Base-by-base conservation (phyloP, 768 basidiomycete species). In the Suillus subalutaceus region DNA sequence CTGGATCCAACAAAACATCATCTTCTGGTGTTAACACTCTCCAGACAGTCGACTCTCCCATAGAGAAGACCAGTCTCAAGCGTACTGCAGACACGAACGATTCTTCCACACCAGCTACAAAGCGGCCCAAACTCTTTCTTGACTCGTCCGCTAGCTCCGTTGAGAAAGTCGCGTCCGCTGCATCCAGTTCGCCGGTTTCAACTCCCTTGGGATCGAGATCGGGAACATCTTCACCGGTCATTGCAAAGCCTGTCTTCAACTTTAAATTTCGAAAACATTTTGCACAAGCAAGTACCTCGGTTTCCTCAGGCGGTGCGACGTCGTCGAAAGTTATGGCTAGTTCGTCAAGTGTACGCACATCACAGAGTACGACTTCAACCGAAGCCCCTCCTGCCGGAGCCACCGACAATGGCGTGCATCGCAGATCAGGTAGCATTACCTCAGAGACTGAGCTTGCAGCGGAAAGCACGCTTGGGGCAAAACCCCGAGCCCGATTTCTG, bases 401-500 rank as follows among this genome's bases (percentile, higher is more conserved):
- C 16, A 43, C 6, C 12, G 59, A 30, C 41, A 6, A 6, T 43
- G 30, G 26, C 18, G 1, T 6, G 30, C 26, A 4, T 60, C 41
- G 18, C 12, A 30, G 41, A 60, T 60, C 59, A 30, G 6, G 16
- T 43, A 60, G 59, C 30, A 10, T 60, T 41, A 30, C 40, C 59
- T 60, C 41, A 2, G 41, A 43, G 12, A 43, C 41, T 44, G 41
- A 43, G 41, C 59, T 20, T 18, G 18, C 41, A 32, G 43, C 18
- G 6, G 30, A 43, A 6, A 43, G 38, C 16, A 26, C 26, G 20
- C 18, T 32, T 30, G 40, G 26, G 40, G 16, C 40, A 30, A 41
- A 59, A 60, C 40, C 41, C 18, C 41, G 59, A 32, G 18, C 59
- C 40, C 59, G 59, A 30, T 30, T 60, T 38, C n/a, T 38, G 16